Percentiles rank a stretch among this genome's conserved stretches.
These are phyloP conservation scores for Debaryomyces maramus DNA, from an alignment of 805 yeast genomes.

Conservation along the genomic window DNA sequence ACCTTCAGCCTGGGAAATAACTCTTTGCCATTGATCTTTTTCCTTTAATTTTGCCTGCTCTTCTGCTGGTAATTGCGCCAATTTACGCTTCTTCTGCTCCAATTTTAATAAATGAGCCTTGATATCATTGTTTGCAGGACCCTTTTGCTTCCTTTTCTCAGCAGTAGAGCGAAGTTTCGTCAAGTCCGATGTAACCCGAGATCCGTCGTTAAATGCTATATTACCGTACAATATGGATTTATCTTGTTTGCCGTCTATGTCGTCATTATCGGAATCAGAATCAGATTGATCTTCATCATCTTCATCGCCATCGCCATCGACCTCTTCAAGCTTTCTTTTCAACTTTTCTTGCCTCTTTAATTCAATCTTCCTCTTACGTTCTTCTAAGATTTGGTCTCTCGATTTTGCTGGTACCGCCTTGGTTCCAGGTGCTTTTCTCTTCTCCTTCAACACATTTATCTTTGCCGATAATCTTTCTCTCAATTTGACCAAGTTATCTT, in stretches of 20 bases:
- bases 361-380: constrained; percentile 53
- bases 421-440: constrained; percentile 90
- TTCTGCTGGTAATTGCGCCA: constrained; percentile 58
- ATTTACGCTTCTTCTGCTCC: constrained; percentile 69
- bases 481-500: constrained; percentile 61
- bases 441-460: constrained; percentile 67
- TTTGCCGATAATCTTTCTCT: constrained; percentile 77
- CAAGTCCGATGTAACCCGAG: constrained; percentile 72
- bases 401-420: constrained; percentile 81
- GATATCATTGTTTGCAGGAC: constrained; percentile 82
- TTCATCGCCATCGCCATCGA: constrained; percentile 39
- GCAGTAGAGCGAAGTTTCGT: constrained; percentile 49
- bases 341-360: constrained; percentile 44
- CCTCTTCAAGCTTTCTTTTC: constrained; percentile 41
- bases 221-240: constrained; percentile 68
- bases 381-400: constrained; percentile 74
- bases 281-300: constrained; percentile 29
- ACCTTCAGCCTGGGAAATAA: constrained; percentile 86
- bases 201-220: constrained; percentile 80
- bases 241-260: constrained; percentile 17
- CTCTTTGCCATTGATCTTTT: constrained; percentile 81
- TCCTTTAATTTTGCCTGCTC: constrained; percentile 61
- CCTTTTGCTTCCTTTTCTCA: constrained; percentile 62
- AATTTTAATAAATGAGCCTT: constrained; percentile 77
- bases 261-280: constrained; percentile 26